Base-by-base conservation (phyloP, 2,329 filamentous ascomycete species). In the Didymosphaeria variabile region DNA sequence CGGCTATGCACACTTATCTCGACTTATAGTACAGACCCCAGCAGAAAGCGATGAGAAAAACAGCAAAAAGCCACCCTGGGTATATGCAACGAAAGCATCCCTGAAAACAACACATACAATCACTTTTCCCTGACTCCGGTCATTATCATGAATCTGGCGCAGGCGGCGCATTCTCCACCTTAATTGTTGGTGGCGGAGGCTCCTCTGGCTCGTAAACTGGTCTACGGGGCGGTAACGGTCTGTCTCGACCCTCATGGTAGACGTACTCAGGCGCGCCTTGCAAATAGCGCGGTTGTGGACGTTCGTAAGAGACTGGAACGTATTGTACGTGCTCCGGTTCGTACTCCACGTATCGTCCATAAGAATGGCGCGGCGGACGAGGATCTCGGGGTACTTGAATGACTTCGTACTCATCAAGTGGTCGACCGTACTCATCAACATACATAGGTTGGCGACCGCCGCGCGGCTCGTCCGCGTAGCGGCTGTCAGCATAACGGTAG, bases 171-270 rank as follows among this genome's bases (percentile, higher is more conserved):
- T 60, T 63, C 32, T 75, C 72, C 38, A 75, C 63, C 61, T 75
- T 73, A 60, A 72, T 67, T 13, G 70, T 65, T 26, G 68, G 69
- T 12, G 65, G 65, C 10, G 67, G 60, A 31, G 67, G 57, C 29
- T 32, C 50, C 36, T 75, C 72, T 3, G 62, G 55, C 38, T 74
- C 73, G 57, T 62, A 67, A 19, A 66, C 61, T 38, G 70, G 67
- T 36, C 67, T 65, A 29, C 68, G 64, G 21, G 57, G 45, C 17
- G 64, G 59, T 32, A 65, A 63, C 32, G 63, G 63, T 44, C 67
- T 64, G 42, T 74, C 72, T 51, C 72, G 69, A 29, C 74, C 75
- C 21, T 77, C 74, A 34, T 76, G 74, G 42, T 76, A 76, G 31
- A 75, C 64, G 49, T 74, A 74, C 55, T 70, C 67, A 19, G 68